These are phyloP conservation scores for Galerina marginata DNA, from an alignment of 768 basidiomycete genomes.

Conservation along the genomic window DNA sequence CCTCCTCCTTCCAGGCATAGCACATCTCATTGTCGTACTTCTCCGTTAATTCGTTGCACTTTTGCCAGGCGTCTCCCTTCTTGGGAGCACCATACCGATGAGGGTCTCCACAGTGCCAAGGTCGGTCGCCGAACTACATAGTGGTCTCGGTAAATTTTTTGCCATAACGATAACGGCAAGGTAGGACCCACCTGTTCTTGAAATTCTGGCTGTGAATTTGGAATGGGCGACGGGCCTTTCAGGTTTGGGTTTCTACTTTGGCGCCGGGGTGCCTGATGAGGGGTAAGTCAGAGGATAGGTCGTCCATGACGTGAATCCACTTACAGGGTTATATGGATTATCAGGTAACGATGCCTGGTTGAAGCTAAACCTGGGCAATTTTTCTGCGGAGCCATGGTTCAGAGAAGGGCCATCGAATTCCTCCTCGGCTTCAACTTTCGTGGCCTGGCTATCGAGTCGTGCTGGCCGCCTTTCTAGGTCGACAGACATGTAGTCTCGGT, in stretches of 20 bases:
- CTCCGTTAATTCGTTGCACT: slow-evolving; percentile 29
- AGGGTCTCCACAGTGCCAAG: slow-evolving; percentile 29
- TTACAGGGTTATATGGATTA: slow-evolving; percentile 14
- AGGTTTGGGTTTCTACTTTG: slow-evolving; percentile 18
- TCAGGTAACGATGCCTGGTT: slow-evolving; percentile 10
- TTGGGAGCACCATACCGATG: slow-evolving; percentile 22
- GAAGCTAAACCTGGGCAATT: slow-evolving; percentile 9
- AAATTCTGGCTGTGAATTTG: slow-evolving; percentile 7
- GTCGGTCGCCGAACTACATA: background rate
- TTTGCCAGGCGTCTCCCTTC: slow-evolving; percentile 29
- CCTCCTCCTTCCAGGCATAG: slow-evolving; percentile 36
- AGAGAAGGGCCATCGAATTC: background rate
- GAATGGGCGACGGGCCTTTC: slow-evolving; percentile 16
- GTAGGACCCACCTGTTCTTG: slow-evolving; percentile 1
- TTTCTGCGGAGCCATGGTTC: background rate
- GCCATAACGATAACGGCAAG: too few species aligned
- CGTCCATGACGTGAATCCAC: background rate
- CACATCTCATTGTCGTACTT: slow-evolving; percentile 35
- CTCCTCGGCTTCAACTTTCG: slow-evolving; percentile 5
- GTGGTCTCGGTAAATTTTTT: too few species aligned
- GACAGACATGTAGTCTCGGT: slow-evolving; percentile 1
- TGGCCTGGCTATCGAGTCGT: slow-evolving; percentile 12
- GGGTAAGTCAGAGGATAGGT: background rate
- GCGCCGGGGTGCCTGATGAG: slow-evolving; percentile 5
- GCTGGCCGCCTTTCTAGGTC: slow-evolving; percentile 8